Percentiles rank a stretch among this genome's conserved stretches.
phyloP scores from a whole-genome alignment of 1,139 yeast genomes.

The Kurtzmaniella natalensis region DNA sequence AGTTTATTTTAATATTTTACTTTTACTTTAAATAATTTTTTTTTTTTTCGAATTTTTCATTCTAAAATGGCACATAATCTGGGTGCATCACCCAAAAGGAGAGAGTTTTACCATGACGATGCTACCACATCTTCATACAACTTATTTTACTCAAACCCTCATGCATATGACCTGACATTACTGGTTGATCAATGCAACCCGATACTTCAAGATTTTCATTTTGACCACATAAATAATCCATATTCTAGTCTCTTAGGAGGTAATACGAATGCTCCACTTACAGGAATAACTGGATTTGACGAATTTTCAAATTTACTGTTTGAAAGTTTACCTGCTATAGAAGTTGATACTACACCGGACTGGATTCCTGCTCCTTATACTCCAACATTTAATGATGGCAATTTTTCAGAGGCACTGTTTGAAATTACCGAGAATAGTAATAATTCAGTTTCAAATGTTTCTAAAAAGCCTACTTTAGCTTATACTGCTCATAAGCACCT shows the following conservation, averaged over 20 bases:
- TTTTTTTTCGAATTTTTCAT: too few species aligned
- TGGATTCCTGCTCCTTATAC: slow-evolving; percentile 8
- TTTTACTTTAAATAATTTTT: too few species aligned
- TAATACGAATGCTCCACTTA: not conserved
- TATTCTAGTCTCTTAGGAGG: slow-evolving; percentile 1
- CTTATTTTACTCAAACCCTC: slow-evolving; percentile 1
- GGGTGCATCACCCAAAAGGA: slow-evolving; percentile 1
- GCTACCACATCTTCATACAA: not conserved
- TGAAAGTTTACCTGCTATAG: slow-evolving; percentile 7
- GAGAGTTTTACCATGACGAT: not conserved
- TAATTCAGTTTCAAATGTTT: not conserved
- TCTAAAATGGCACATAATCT: slow-evolving; percentile 1
- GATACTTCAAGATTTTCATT: not conserved
- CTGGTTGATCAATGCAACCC: slow-evolving; percentile 3
- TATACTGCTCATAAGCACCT: slow-evolving; percentile 4
- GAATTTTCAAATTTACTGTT: slow-evolving; percentile 7
- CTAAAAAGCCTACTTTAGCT: slow-evolving; percentile 1
- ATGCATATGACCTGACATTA: slow-evolving; percentile 1
- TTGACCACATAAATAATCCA: not conserved
- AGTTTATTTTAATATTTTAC: too few species aligned
- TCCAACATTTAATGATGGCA: slow-evolving; percentile 7
- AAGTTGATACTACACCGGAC: slow-evolving; percentile 4
- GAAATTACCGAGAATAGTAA: not conserved
- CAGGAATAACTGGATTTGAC: slow-evolving; percentile 2
- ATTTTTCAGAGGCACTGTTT: slow-evolving; percentile 7